Conservation (phyloP, 139 green algal genomes). For the Bryopsis sp. region DNA sequence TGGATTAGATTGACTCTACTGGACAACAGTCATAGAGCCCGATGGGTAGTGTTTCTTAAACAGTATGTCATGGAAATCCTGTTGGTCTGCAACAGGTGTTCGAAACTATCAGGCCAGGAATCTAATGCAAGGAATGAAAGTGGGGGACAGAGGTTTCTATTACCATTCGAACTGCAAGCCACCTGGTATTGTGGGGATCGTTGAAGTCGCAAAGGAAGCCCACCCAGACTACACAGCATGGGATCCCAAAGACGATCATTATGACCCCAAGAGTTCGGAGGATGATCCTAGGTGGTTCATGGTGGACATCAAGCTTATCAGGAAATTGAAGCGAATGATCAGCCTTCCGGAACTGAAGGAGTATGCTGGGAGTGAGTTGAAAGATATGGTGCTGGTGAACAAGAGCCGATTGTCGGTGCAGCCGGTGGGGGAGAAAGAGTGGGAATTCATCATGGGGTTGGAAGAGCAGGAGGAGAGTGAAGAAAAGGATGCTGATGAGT, state of each 20-base stretch:
- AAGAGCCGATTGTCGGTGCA: conserved; percentile 41
- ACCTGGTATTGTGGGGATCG: conserved; percentile 47
- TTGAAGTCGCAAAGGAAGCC: conserved; percentile 39
- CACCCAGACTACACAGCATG: conserved; percentile 56
- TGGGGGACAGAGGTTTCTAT: conserved; percentile 50
- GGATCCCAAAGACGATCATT: conserved; percentile 44
- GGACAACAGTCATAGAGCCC: too few relatives aligned
- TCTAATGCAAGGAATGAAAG: conserved; percentile 49
- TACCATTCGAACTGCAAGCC: conserved; percentile 46
- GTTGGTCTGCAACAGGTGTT: too few relatives aligned
- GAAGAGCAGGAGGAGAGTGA: conserved; percentile 12
- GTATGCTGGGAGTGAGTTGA: conserved; percentile 24
- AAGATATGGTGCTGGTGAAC: conserved; percentile 43
- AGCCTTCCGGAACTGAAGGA: conserved; percentile 49
- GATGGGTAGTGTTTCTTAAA: too few relatives aligned
- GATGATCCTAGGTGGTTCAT: conserved; percentile 39
- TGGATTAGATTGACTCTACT: too few relatives aligned
- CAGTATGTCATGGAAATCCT: too few relatives aligned
- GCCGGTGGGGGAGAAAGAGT: conserved; percentile 25
- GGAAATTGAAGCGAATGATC: conserved; percentile 23
- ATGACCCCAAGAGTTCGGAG: conserved; percentile 32
- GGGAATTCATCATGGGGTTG: conserved; percentile 32
- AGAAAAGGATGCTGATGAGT: conserved; percentile 30
- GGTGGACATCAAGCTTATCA: conserved; percentile 49
- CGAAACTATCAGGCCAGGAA: conserved; percentile 59